Evolutionary conservation across 495 filamentous ascomycete genomes (phyloP), one percentile per base, ranked within the genome.

Genomic region (Xylaria telfairii): DNA sequence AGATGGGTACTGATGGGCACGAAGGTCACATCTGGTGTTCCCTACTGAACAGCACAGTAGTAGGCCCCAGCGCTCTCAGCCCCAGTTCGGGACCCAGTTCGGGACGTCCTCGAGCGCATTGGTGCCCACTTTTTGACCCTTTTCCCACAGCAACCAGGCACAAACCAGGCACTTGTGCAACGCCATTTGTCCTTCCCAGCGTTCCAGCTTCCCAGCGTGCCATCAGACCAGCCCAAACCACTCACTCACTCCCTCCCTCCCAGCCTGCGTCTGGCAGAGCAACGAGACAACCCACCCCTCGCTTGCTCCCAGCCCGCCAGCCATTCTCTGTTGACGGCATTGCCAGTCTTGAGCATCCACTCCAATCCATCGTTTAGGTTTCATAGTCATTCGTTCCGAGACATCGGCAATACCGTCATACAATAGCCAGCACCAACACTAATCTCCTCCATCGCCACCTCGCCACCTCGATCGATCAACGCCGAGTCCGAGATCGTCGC

Each of bases 261-360:
- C 65, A 59, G 26, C 67, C 67, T 54, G 59, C 61, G 39, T 70
- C 60, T 70, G 68, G 68, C 61, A 65, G 60, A 65, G 68, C 61
- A 70, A 70, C 68, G 51, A 70, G 68, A 70, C 68, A 39, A 34
- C 47, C 61, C 17, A 41, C 65, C 65, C 61, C 60, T 63, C 57
- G 30, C 41, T n/a, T 54, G 44, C 46, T 56, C 44, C 21, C 60
- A 56, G 60, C 68, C 60, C 21, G 26, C 68, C 49, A 46, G 26
- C 68, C 49, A 46, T 37, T 64, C 26, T 46, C 59, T 6, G 10
- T 34, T 12, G 56, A 65, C 54, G 39, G 32, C 56, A 37, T 59
- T 37, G 26, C 56, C 3, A 21, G 32, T n/a, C 30, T 37, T 21
- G 30, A 32, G 21, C 68, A 44, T 17, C 17, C 67, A 1, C n/a